Conservation (phyloP, 306 rosid species). For the Dryas drummondii region DNA sequence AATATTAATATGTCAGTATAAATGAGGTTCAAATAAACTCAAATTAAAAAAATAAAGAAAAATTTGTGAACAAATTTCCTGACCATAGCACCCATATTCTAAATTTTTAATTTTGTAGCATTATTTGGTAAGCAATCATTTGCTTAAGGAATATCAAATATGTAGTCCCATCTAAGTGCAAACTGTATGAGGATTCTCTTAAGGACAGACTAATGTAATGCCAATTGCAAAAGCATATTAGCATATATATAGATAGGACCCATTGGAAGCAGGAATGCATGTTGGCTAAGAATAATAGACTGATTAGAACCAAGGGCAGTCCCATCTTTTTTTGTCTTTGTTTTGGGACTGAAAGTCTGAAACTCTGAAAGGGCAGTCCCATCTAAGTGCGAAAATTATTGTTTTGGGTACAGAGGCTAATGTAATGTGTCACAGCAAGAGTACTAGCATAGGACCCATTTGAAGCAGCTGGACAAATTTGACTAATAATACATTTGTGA, state of each 20-base stretch:
- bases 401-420: neutral
- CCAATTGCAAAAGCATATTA: neutral
- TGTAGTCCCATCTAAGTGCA: slow-evolving; percentile 15
- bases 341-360: no score
- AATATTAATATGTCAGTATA: no score
- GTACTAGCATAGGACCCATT: neutral
- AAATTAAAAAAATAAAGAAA: no score
- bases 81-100: neutral
- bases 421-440: no score
- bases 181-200: slow-evolving; percentile 35
- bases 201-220: slow-evolving; percentile 24
- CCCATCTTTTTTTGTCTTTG: no score
- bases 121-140: neutral
- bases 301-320: no score
- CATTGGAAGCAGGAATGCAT: slow-evolving; percentile 17
- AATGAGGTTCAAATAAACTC: no score
- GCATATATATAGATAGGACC: slow-evolving; percentile 20
- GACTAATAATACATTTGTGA: no score
- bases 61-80: no score
- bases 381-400: neutral
- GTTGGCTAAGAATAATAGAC: slow-evolving; percentile 24
- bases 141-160: neutral
- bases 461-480: neutral
- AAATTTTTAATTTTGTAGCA: neutral
- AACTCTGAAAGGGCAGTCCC: no score